Evolutionary conservation across 176 grass and related monocot genomes (phyloP).

Genomic region (Urochloa ruziziensis): DNA sequence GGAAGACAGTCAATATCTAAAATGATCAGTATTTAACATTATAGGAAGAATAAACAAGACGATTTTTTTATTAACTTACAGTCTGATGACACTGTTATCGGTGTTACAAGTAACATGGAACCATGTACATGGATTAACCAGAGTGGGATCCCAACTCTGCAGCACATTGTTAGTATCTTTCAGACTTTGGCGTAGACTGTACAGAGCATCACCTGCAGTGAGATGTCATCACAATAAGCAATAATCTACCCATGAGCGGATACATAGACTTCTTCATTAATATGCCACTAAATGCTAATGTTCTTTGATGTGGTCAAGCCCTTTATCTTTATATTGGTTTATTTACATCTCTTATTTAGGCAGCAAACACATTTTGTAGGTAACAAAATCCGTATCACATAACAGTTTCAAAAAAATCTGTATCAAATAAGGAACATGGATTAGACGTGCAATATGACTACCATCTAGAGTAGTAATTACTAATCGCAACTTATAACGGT

Average conservation of each 20-base stretch:
- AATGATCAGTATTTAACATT: background rate
- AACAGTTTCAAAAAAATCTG: background rate
- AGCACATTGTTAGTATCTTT: conserved; percentile 70
- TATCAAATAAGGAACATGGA: background rate
- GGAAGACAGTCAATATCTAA: background rate
- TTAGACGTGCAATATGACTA: background rate
- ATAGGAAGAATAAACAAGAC: background rate
- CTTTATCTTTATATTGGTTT: background rate
- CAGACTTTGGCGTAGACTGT: conserved; percentile 54
- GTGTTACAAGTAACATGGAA: conserved; percentile 84
- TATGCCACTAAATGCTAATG: background rate
- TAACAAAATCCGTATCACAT: no score
- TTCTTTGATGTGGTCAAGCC: background rate
- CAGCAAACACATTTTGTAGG: background rate
- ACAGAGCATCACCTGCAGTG: conserved; percentile 76
- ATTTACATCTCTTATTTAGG: background rate
- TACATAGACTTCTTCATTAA: background rate
- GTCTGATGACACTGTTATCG: conserved; percentile 79
- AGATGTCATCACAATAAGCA: conserved; percentile 29
- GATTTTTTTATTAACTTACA: conserved; percentile 50
- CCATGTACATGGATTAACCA: conserved; percentile 91
- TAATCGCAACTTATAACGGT: background rate
- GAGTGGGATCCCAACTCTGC: conserved; percentile 81
- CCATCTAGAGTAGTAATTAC: background rate
- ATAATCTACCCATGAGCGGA: conserved; percentile 5